These are phyloP conservation scores for Benincasa hispida DNA, from an alignment of 306 rosid genomes.

Conservation along the genomic window DNA sequence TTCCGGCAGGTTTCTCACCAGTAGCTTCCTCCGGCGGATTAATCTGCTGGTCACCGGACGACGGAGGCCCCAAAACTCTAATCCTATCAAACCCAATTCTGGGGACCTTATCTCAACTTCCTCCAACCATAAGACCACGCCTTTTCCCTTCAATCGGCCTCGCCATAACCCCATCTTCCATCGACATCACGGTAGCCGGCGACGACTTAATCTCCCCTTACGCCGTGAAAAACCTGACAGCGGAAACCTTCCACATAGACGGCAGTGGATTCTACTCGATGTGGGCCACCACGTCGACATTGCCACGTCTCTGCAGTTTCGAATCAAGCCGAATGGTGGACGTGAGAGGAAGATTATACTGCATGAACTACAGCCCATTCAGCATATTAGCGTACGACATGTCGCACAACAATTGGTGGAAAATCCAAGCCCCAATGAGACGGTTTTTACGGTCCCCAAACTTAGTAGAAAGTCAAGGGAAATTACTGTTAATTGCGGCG, in stretches of 20 bases:
- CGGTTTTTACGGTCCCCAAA: constrained; percentile 64
- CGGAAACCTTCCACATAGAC: constrained; percentile 80
- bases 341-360: constrained; percentile 51
- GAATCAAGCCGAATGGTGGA: constrained; percentile 69
- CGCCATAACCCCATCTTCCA: constrained; percentile 41
- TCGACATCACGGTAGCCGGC: constrained; percentile 65
- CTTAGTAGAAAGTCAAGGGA: constrained; percentile 57
- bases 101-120: constrained; percentile 55
- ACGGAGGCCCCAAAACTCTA: constrained; percentile 66
- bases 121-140: constrained; percentile 60
- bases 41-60: constrained; percentile 60
- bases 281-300: constrained; percentile 62
- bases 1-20: constrained; percentile 74
- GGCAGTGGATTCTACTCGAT: constrained; percentile 67
- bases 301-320: constrained; percentile 75
- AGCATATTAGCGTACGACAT: constrained; percentile 56
- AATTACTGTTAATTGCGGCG: constrained; percentile 51
- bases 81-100: constrained; percentile 72
- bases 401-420: constrained; percentile 49
- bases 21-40: constrained; percentile 67
- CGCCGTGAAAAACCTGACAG: constrained; percentile 74
- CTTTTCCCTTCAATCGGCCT: constrained; percentile 85
- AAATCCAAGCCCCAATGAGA: constrained; percentile 88
- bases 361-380: constrained; percentile 88
- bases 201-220: constrained; percentile 92